These are phyloP conservation scores for Termitomyces sp. DNA, from an alignment of 768 basidiomycete species.

Conservation along the genomic window DNA sequence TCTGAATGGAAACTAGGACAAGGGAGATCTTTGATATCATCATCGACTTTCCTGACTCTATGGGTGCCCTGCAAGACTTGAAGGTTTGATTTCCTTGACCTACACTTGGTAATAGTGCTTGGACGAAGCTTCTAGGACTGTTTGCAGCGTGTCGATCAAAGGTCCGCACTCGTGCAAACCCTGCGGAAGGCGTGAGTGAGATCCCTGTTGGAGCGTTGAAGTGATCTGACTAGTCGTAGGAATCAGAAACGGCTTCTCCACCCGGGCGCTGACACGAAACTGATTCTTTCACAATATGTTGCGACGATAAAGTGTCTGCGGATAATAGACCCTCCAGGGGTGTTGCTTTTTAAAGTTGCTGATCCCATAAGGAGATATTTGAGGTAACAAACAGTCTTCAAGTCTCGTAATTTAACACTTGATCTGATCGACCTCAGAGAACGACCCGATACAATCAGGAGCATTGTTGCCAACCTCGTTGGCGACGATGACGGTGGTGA, in stretches of 20 bases:
- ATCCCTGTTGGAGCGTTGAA: background rate
- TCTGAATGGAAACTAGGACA: constrained; percentile 35
- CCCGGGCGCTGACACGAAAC: constrained; percentile 92
- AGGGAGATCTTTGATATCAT: constrained; percentile 95
- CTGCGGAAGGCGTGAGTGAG: constrained; percentile 71
- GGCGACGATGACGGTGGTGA: constrained; percentile 81
- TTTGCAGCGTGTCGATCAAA: constrained; percentile 74
- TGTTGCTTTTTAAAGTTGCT: constrained; percentile 89
- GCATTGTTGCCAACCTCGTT: constrained; percentile 88
- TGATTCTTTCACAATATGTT: constrained; percentile 87
- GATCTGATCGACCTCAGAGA: constrained; percentile 39
- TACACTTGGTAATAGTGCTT: background rate
- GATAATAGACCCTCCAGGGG: constrained; percentile 88
- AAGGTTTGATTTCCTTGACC: constrained; percentile 39
- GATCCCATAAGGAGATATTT: constrained; percentile 90
- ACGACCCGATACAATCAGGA: constrained; percentile 89
- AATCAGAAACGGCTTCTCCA: constrained; percentile 87
- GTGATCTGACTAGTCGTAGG: constrained; percentile 31
- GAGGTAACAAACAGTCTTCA: constrained; percentile 40
- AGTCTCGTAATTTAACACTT: background rate
- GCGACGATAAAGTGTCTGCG: constrained; percentile 88
- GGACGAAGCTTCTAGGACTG: constrained; percentile 46
- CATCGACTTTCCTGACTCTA: constrained; percentile 88
- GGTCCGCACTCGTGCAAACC: constrained; percentile 67
- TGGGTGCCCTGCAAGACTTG: constrained; percentile 79